Percentiles rank a stretch among this genome's conserved stretches.
phyloP scores from a whole-genome alignment of 1,139 yeast genomes.

The Spencermartinsiella ligniputridi region DNA sequence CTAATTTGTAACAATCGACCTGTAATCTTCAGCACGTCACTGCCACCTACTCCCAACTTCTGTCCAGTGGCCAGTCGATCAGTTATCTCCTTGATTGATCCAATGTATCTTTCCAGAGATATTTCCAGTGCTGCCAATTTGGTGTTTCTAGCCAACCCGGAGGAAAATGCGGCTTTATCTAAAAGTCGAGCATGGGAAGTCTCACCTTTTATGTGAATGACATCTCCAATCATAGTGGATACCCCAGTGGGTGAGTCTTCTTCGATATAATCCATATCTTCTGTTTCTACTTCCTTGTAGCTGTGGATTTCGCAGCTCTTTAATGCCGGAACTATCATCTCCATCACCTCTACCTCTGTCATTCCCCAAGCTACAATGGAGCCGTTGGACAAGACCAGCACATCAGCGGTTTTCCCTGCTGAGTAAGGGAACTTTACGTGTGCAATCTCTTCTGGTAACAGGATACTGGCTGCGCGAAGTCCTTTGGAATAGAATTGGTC shows the following conservation, averaged over 20 bases:
- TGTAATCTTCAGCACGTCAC: slow-evolving; percentile 62
- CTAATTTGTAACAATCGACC: slow-evolving; percentile 71
- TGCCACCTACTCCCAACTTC: slow-evolving; percentile 49
- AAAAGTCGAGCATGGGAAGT: slow-evolving; percentile 46
- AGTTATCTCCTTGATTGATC: slow-evolving; percentile 58
- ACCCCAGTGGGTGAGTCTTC: slow-evolving; percentile 19
- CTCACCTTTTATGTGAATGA: slow-evolving; percentile 55
- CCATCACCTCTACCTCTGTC: slow-evolving; percentile 44
- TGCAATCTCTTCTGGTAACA: slow-evolving; percentile 74
- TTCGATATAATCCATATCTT: slow-evolving; percentile 84
- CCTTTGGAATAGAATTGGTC: slow-evolving; percentile 37
- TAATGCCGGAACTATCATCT: slow-evolving; percentile 44
- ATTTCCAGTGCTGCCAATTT: slow-evolving; percentile 74
- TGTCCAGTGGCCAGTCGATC: slow-evolving; percentile 61
- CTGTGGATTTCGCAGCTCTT: slow-evolving; percentile 45
- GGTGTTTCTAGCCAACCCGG: slow-evolving; percentile 82
- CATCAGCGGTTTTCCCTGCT: slow-evolving; percentile 41
- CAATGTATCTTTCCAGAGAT: slow-evolving; percentile 62
- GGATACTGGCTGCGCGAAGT: slow-evolving; percentile 35
- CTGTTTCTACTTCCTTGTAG: slow-evolving; percentile 59
- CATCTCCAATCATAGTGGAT: slow-evolving; percentile 59
- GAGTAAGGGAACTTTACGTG: slow-evolving; percentile 39
- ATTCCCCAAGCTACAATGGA: slow-evolving; percentile 81
- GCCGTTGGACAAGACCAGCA: slow-evolving; percentile 66
- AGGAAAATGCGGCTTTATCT: slow-evolving; percentile 85